Percentiles rank a stretch among this genome's conserved stretches.
These are phyloP conservation scores for Nothophoma quercina DNA, from an alignment of 2,329 filamentous ascomycete species.

Conservation along the genomic window DNA sequence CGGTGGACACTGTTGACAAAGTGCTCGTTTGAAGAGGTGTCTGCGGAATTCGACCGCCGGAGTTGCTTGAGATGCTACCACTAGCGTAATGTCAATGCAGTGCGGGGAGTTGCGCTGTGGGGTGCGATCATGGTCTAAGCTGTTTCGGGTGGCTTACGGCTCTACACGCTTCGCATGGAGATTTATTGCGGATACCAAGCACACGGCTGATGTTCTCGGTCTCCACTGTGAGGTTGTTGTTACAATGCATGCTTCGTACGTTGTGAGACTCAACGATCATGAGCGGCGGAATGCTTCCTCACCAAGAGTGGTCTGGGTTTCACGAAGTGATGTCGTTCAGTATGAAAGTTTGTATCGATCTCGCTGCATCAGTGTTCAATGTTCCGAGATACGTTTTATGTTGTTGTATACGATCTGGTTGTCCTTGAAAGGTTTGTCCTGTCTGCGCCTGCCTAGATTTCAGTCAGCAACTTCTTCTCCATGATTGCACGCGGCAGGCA, in stretches of 20 bases:
- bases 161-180: not conserved
- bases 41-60: constrained; percentile 19
- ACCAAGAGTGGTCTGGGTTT: not conserved
- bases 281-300: constrained; percentile 14
- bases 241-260: constrained; percentile 5
- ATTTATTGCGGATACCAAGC: not conserved
- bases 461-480: too few species aligned
- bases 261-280: not conserved
- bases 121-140: constrained; percentile 7
- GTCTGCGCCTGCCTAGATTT: too few species aligned
- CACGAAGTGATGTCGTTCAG: not conserved
- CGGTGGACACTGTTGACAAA: not conserved
- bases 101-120: constrained; percentile 19
- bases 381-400: not conserved
- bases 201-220: not conserved
- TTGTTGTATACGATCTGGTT: too few species aligned
- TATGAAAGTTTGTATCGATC: not conserved
- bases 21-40: not conserved
- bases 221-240: not conserved
- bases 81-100: too few species aligned
- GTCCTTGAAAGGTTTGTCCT: too few species aligned
- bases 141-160: not conserved
- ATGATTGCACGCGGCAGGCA: too few species aligned
- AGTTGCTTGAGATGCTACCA: constrained; percentile 1
- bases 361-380: not conserved